These are phyloP conservation scores for Boletus speciosus DNA, from an alignment of 768 basidiomycete species.

Conservation along the genomic window DNA sequence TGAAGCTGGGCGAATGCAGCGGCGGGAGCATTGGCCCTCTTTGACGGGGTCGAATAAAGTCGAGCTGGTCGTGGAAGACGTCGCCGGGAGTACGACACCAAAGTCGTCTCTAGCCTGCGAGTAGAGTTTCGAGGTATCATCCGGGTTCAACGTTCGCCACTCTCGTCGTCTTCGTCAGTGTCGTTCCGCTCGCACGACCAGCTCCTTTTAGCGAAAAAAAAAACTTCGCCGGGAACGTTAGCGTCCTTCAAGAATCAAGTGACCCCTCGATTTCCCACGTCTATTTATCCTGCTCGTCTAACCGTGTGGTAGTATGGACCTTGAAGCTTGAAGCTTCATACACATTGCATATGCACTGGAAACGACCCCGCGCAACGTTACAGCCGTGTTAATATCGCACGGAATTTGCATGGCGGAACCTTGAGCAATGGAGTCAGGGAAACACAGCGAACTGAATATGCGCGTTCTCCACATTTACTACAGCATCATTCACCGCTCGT, in stretches of 20 bases:
- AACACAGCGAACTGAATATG: neutral
- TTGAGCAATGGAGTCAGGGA: neutral
- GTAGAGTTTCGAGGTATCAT: conserved; percentile 32
- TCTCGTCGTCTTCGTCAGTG: conserved; percentile 3
- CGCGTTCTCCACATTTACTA: neutral
- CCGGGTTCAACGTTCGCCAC: conserved; percentile 6
- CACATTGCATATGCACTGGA: no score
- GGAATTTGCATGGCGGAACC: neutral
- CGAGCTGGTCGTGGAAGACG: conserved; percentile 65
- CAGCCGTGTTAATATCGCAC: neutral
- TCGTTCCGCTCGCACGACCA: conserved; percentile 19
- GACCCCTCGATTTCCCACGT: neutral
- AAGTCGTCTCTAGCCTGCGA: conserved; percentile 36
- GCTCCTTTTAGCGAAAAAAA: neutral
- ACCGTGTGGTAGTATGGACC: no score
- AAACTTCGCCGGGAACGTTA: neutral
- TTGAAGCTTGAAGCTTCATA: neutral
- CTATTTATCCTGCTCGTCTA: neutral
- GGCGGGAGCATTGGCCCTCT: conserved; percentile 51
- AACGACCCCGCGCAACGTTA: neutral
- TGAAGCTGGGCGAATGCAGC: conserved; percentile 40
- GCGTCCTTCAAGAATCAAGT: no score
- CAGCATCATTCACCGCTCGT: neutral
- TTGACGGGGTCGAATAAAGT: conserved; percentile 65
- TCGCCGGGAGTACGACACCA: conserved; percentile 61